Conservation (phyloP, 2,329 filamentous ascomycete genomes). For the Alternaria sp. region DNA sequence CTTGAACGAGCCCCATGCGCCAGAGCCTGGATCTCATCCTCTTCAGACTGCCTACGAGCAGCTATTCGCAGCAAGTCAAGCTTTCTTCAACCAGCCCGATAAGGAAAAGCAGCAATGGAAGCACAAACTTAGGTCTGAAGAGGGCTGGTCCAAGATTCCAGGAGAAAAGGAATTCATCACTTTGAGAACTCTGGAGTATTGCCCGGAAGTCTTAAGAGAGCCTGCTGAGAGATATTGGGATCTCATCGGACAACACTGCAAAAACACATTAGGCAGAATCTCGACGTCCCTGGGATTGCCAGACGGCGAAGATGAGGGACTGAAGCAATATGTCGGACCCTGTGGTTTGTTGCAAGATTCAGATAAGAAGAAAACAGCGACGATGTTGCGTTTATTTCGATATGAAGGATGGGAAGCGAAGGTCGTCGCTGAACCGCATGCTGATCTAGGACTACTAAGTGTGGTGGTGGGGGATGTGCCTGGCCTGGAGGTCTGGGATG, state of each 20-base stretch:
- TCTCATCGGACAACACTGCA: constrained; percentile 40
- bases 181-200: constrained; percentile 41
- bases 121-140: constrained; percentile 46
- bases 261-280: constrained; percentile 36
- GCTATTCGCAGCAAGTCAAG: constrained; percentile 42
- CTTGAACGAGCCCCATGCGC: neutral
- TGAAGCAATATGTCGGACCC: constrained; percentile 40
- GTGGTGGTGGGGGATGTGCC: constrained; percentile 48
- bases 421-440: constrained; percentile 49
- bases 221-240: constrained; percentile 47
- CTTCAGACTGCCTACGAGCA: constrained; percentile 41
- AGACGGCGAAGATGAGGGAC: constrained; percentile 19
- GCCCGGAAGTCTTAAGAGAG: constrained; percentile 41
- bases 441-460: constrained; percentile 47
- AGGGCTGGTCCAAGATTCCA: constrained; percentile 47
- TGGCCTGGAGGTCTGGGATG: constrained; percentile 50
- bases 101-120: constrained; percentile 42
- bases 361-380: constrained; percentile 41
- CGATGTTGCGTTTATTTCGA: constrained; percentile 49
- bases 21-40: constrained; percentile 31
- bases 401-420: constrained; percentile 49
- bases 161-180: constrained; percentile 54
- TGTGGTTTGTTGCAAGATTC: constrained; percentile 32
- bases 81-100: constrained; percentile 43
- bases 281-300: constrained; percentile 30